Evolutionary conservation across 257 asterid species (phyloP).

Genomic region (Nicotiana sylvestris): DNA sequence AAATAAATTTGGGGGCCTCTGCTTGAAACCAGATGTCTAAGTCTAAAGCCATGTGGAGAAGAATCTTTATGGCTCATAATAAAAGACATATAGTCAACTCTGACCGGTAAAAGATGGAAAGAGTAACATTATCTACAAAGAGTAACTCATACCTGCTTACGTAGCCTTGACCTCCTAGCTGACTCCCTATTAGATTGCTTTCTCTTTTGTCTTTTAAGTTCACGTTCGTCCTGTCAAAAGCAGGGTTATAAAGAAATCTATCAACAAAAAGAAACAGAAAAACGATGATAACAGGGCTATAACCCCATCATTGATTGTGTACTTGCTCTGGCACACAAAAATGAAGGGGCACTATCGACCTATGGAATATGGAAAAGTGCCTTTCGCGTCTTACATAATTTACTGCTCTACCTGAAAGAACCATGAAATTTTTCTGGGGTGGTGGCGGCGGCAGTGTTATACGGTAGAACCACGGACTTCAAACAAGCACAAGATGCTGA

Average conservation of each 20-base stretch:
- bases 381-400: background rate
- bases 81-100: background rate
- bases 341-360: background rate
- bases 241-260: conserved; percentile 11
- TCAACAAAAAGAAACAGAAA: background rate
- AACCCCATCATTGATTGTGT: background rate
- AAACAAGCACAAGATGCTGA: background rate
- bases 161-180: conserved; percentile 93
- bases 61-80: background rate
- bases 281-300: background rate
- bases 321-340: conserved; percentile 3
- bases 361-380: background rate
- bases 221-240: conserved; percentile 76
- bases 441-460: background rate
- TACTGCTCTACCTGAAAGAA: background rate
- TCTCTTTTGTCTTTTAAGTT: conserved; percentile 85
- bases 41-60: background rate
- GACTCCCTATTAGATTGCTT: conserved; percentile 98
- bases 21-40: background rate
- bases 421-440: background rate
- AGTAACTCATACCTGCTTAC: conserved; percentile 68
- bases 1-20: background rate
- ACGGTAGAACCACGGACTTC: background rate
- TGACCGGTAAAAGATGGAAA: background rate
- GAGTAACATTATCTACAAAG: background rate